These are phyloP conservation scores for Pseudopithomyces chartarum DNA, from an alignment of 2,329 filamentous ascomycete species.

Conservation along the genomic window DNA sequence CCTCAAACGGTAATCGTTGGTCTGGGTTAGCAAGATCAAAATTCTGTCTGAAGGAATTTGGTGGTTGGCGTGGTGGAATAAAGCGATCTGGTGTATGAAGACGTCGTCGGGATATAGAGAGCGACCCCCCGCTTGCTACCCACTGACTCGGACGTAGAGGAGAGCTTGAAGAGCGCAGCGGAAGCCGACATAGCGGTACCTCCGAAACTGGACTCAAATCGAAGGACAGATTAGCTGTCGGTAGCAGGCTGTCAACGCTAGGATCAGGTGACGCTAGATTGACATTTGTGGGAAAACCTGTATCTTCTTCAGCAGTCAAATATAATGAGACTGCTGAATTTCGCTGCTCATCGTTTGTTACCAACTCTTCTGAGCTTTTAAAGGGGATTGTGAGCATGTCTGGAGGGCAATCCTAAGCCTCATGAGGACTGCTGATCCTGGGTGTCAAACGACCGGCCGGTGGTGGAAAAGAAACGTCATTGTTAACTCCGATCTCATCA, in stretches of 20 bases:
- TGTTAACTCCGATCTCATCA: constrained; percentile 2
- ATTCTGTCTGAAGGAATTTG: constrained; percentile 50
- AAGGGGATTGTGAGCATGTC: background rate
- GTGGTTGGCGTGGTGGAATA: constrained; percentile 55
- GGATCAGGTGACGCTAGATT: constrained; percentile 5
- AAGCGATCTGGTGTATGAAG: constrained; percentile 61
- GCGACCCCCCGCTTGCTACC: constrained; percentile 27
- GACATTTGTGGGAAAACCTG: background rate
- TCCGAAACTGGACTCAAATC: background rate
- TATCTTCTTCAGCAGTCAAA: constrained; percentile 1
- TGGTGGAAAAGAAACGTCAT: constrained; percentile 9
- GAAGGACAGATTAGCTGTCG: constrained; percentile 1
- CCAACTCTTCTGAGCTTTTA: background rate
- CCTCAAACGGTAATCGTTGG: constrained; percentile 51
- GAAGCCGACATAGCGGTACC: constrained; percentile 16
- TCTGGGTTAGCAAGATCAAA: constrained; percentile 59
- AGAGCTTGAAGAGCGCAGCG: constrained; percentile 32
- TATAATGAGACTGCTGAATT: background rate
- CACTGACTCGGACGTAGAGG: constrained; percentile 42
- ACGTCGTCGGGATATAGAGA: constrained; percentile 22
- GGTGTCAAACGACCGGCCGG: constrained; percentile 16
- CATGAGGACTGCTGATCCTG: background rate
- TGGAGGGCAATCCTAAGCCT: background rate
- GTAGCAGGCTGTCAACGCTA: background rate
- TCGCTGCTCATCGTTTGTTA: background rate